Percentiles rank a stretch among this genome's conserved stretches.
These are phyloP conservation scores for Penicillium oxalicum DNA, from an alignment of 2,329 filamentous ascomycete genomes.

Conservation along the genomic window DNA sequence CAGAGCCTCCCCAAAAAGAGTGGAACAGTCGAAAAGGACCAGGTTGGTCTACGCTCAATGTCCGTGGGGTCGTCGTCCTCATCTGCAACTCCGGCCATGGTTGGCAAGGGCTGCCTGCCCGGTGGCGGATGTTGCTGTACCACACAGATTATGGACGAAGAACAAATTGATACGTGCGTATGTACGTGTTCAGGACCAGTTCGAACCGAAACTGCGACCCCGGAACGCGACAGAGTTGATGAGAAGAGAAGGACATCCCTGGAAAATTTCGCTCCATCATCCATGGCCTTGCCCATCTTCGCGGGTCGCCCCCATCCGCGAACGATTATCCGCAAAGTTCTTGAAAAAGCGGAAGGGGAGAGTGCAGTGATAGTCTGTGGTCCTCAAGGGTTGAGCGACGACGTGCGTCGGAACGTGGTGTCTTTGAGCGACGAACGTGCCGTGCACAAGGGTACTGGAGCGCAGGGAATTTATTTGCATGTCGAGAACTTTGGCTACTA, in stretches of 20 bases:
- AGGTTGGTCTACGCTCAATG: constrained; percentile 19
- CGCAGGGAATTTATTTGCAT: constrained; percentile 58
- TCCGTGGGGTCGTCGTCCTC: constrained; percentile 7
- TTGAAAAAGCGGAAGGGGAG: constrained; percentile 57
- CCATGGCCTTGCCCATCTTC: constrained; percentile 25
- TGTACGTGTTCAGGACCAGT: constrained; percentile 33
- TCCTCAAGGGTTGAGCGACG: constrained; percentile 49
- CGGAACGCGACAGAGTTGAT: constrained; percentile 5
- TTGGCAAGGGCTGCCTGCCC: constrained; percentile 19
- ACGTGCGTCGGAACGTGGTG: constrained; percentile 51
- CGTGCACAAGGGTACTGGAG: constrained; percentile 61
- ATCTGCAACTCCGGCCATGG: constrained; percentile 1
- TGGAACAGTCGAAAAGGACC: constrained; percentile 13
- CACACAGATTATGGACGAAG: constrained; percentile 42
- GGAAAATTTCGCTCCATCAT: not conserved
- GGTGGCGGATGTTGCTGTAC: constrained; percentile 47
- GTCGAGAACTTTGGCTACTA: constrained; percentile 52
- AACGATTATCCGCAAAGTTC: constrained; percentile 48
- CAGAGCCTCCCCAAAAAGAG: constrained; percentile 9
- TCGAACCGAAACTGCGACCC: constrained; percentile 6
- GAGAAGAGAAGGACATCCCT: not conserved
- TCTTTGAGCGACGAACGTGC: constrained; percentile 58
- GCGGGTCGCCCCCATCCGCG: constrained; percentile 49
- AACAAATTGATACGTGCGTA: constrained; percentile 28
- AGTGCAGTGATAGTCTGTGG: constrained; percentile 60